These are phyloP conservation scores for Silene coronaria DNA, from an alignment of 179 eudicot genomes.

Conservation along the genomic window DNA sequence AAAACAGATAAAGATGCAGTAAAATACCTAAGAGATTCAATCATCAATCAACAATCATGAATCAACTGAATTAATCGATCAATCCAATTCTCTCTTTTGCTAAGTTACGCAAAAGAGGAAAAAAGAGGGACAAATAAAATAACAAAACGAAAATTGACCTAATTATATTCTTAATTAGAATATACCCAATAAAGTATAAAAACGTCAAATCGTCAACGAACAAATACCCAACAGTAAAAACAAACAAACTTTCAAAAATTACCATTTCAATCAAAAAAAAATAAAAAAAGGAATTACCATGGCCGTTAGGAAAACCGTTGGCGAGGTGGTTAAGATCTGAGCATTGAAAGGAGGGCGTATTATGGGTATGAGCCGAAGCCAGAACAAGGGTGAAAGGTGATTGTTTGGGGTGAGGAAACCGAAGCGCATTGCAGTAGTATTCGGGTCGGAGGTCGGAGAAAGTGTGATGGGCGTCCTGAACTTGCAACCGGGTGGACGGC, in stretches of 20 bases:
- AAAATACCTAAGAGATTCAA: neutral
- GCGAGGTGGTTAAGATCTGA: constrained; percentile 10
- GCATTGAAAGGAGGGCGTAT: constrained; percentile 28
- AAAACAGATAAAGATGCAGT: neutral
- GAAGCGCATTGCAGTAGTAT: constrained; percentile 3
- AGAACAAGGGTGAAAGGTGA: neutral
- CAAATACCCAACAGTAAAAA: neutral
- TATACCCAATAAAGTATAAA: neutral
- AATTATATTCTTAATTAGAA: neutral
- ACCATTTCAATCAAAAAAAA: neutral
- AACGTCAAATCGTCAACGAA: constrained; percentile 9
- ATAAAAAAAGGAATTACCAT: constrained; percentile 17
- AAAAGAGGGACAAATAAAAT: neutral
- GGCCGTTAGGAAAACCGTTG: constrained; percentile 20
- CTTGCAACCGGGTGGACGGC: constrained; percentile 10
- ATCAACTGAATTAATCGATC: neutral
- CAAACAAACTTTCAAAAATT: too few species aligned
- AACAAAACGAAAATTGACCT: neutral
- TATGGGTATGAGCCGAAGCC: constrained; percentile 15
- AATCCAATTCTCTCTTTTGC: neutral
- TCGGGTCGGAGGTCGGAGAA: neutral
- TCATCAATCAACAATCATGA: neutral
- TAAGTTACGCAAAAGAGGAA: neutral
- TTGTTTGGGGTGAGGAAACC: constrained; percentile 7
- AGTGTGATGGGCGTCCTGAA: neutral